Evolutionary conservation across 805 yeast species (phyloP).

Genomic region (Metschnikowia aberdeeniae): DNA sequence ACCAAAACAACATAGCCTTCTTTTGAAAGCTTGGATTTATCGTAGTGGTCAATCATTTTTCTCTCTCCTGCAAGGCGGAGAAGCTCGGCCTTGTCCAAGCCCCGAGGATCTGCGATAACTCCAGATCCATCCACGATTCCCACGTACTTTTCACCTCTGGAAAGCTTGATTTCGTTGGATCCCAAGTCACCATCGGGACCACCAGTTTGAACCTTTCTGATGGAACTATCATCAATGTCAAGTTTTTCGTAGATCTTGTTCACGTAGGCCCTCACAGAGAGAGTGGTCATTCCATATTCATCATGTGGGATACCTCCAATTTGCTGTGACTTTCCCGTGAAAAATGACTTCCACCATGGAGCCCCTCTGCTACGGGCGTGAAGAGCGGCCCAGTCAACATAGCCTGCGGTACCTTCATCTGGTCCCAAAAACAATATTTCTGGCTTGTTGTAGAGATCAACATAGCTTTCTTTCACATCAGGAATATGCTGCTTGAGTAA

Average conservation of each 20-base stretch:
- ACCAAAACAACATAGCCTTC: constrained; percentile 80
- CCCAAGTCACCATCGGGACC: constrained; percentile 99
- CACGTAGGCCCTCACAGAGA: constrained; percentile 89
- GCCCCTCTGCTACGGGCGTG: constrained; percentile 93
- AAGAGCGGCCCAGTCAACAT: constrained; percentile 95
- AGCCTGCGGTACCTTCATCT: constrained; percentile 97
- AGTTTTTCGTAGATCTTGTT: constrained; percentile 81
- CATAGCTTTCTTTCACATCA: constrained; percentile 76
- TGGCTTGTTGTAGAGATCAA: constrained; percentile 76
- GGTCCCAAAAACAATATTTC: constrained; percentile 97
- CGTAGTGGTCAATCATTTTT: constrained; percentile 66
- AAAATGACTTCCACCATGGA: constrained; percentile 97
- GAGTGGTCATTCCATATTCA: constrained; percentile 95
- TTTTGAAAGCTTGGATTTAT: constrained; percentile 59
- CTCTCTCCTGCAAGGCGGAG: constrained; percentile 73
- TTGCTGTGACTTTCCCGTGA: constrained; percentile 89
- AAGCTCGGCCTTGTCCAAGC: constrained; percentile 77
- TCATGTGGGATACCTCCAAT: constrained; percentile 99
- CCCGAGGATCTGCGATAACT: constrained; percentile 87
- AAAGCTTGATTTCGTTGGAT: constrained; percentile 86
- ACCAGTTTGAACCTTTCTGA: constrained; percentile 91
- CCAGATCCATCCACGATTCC: constrained; percentile 96
- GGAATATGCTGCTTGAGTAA: constrained; percentile 67
- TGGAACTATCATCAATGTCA: constrained; percentile 50
- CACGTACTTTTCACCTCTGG: constrained; percentile 77